phyloP scores from a whole-genome alignment of 83 land plant genomes.

The Picea mariana region DNA sequence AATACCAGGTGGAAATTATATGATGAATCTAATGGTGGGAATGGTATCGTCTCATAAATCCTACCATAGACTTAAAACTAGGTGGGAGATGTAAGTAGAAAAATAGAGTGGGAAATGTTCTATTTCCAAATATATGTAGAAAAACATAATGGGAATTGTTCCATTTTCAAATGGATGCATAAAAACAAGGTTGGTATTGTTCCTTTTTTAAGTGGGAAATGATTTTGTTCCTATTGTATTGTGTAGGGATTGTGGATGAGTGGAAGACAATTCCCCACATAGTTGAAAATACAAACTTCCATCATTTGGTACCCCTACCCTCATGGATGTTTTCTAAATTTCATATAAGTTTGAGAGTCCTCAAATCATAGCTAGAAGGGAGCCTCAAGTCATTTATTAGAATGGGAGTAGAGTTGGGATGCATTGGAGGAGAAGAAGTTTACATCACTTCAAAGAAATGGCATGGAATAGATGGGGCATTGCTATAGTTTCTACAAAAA shows the following conservation, averaged over 20 bases:
- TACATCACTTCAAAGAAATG: slow-evolving; percentile 52
- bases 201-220: not conserved
- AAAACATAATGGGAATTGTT: not conserved
- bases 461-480: slow-evolving; percentile 50
- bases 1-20: not conserved
- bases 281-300: slow-evolving; percentile 63
- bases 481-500: slow-evolving; percentile 29
- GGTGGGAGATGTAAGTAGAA: not conserved
- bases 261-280: slow-evolving; percentile 74
- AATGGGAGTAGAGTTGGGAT: slow-evolving; percentile 47
- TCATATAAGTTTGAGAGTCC: slow-evolving; percentile 12
- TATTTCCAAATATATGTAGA: too few relatives aligned
- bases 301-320: slow-evolving; percentile 33
- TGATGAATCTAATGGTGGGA: not conserved
- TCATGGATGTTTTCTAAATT: slow-evolving; percentile 23
- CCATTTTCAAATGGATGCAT: not conserved
- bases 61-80: not conserved
- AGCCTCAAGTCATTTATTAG: slow-evolving; percentile 56
- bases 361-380: slow-evolving; percentile 38
- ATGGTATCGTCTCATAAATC: not conserved
- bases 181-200: not conserved
- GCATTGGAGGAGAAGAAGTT: slow-evolving; percentile 44
- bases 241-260: slow-evolving; percentile 59
- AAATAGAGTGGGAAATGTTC: not conserved
- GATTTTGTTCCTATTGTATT: not conserved